Evolutionary conservation across 441 rosid species (phyloP).

Genomic region (Erodium trifolium): DNA sequence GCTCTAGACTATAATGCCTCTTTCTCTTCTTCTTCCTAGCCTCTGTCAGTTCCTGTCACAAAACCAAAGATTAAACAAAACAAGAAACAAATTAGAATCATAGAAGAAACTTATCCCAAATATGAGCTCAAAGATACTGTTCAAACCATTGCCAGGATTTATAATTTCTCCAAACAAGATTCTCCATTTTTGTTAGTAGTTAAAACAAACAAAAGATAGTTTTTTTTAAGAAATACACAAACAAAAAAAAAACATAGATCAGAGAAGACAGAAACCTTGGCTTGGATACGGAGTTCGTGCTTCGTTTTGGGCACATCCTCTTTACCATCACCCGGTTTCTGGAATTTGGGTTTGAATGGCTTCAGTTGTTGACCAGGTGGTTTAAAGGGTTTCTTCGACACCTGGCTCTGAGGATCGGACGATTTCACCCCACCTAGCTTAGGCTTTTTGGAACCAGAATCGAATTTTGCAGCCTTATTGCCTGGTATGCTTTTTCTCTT

Average conservation of each 20-base stretch:
- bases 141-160: too few species aligned
- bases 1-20: slow-evolving; percentile 71
- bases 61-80: slow-evolving; percentile 9
- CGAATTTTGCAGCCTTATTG: too few species aligned
- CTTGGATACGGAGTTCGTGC: slow-evolving; percentile 52
- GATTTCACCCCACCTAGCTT: too few species aligned
- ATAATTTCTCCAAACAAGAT: too few species aligned
- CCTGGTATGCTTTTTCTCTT: too few species aligned
- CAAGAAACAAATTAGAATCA: too few species aligned
- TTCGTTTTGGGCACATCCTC: slow-evolving; percentile 26
- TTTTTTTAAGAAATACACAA: background rate
- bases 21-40: slow-evolving; percentile 85
- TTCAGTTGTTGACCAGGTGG: background rate
- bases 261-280: slow-evolving; percentile 44
- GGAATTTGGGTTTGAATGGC: slow-evolving; percentile 16
- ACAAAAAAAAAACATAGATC: background rate
- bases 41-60: slow-evolving; percentile 59
- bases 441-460: too few species aligned
- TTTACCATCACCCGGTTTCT: slow-evolving; percentile 16
- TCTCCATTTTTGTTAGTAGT: too few species aligned
- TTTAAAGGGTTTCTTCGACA: too few species aligned
- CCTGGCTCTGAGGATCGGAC: too few species aligned
- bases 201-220: background rate
- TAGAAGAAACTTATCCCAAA: background rate
- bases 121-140: too few species aligned